phyloP scores from a whole-genome alignment of 371 early-diverging fungal species.

The Rhizopus arrhizus region DNA sequence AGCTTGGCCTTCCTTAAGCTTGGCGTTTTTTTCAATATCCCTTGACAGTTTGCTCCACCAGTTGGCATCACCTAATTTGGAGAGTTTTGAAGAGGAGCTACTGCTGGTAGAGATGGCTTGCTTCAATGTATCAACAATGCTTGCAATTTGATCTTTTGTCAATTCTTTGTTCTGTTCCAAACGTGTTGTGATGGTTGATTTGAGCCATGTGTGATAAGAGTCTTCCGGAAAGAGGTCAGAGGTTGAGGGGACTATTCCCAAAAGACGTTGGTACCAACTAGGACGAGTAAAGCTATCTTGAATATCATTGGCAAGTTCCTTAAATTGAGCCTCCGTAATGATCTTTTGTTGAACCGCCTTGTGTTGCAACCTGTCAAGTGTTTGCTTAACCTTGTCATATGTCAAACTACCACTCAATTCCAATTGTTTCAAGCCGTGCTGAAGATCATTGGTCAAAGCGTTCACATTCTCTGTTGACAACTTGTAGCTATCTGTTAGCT shows the following conservation, averaged over 20 bases:
- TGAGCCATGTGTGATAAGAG: conserved; percentile 40
- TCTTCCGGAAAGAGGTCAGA: conserved; percentile 13
- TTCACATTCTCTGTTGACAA: conserved; percentile 28
- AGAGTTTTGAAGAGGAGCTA: conserved; percentile 31
- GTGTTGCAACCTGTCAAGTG: conserved; percentile 32
- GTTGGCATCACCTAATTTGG: conserved; percentile 35
- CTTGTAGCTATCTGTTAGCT: conserved; percentile 35
- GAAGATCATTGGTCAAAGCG: conserved; percentile 26
- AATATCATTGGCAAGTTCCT: conserved; percentile 36
- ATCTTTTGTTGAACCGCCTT: conserved; percentile 32
- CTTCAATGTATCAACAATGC: conserved; percentile 26
- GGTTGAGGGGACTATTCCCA: conserved; percentile 16
- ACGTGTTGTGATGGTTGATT: conserved; percentile 27
- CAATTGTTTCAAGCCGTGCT: conserved; percentile 39
- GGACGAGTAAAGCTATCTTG: conserved; percentile 29
- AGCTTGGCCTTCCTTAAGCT: conserved; percentile 35
- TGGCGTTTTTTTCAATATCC: conserved; percentile 33
- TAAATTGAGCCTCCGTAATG: conserved; percentile 41
- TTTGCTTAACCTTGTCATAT: conserved; percentile 28
- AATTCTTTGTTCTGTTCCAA: conserved; percentile 31
- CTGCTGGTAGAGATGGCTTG: conserved; percentile 18
- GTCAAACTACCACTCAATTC: conserved; percentile 45
- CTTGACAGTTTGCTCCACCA: conserved; percentile 40
- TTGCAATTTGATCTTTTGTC: conserved; percentile 34
- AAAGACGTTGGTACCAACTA: conserved; percentile 36